Evolutionary conservation across 208 protist species (phyloP).

Genomic region (Strigomonas culicis): DNA sequence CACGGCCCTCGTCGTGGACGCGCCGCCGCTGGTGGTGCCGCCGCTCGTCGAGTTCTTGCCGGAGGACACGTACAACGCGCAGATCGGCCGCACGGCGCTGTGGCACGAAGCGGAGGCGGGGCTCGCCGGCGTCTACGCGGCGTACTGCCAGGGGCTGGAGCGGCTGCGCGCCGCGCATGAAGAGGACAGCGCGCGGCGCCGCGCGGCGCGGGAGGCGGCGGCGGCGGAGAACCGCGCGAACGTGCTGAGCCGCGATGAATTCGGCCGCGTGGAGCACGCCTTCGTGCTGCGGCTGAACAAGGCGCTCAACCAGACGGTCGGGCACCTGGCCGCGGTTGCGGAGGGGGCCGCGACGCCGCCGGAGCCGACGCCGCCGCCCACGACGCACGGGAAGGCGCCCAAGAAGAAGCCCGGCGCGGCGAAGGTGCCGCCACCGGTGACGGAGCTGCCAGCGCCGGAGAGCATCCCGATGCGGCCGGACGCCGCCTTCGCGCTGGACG

Average conservation of each 20-base stretch:
- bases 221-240: constrained; percentile 34
- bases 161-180: not conserved
- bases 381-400: not conserved
- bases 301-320: constrained; percentile 19
- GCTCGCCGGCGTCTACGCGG: constrained; percentile 23
- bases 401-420: constrained; percentile 12
- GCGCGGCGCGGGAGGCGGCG: constrained; percentile 16
- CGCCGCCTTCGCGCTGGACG: constrained; percentile 42
- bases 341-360: not conserved
- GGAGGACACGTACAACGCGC: constrained; percentile 27
- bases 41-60: constrained; percentile 49
- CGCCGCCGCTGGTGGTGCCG: constrained; percentile 27
- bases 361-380: constrained; percentile 3
- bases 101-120: constrained; percentile 26
- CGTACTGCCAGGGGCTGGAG: not conserved
- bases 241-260: constrained; percentile 42
- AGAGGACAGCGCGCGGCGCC: constrained; percentile 20
- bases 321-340: not conserved
- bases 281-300: constrained; percentile 49
- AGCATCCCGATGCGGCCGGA: constrained; percentile 19
- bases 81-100: constrained; percentile 28
- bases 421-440: not conserved
- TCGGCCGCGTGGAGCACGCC: constrained; percentile 43
- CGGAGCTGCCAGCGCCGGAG: constrained; percentile 13
- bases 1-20: constrained; percentile 1